These are phyloP conservation scores for Cryomyces minteri DNA, from an alignment of 495 filamentous ascomycete species.

Conservation along the genomic window DNA sequence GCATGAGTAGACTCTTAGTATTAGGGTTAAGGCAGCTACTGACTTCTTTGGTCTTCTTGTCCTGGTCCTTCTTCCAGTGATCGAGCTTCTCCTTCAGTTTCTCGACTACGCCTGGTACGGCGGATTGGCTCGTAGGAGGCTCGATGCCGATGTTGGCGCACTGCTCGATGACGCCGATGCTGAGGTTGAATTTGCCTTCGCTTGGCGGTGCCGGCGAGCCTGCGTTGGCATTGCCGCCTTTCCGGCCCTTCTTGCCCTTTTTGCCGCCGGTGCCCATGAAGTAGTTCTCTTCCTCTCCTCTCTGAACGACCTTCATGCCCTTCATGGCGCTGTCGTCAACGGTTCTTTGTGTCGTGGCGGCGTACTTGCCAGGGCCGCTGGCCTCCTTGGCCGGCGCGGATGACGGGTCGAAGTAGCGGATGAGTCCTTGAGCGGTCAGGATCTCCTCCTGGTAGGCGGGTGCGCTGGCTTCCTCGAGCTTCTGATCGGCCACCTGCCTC, in stretches of 20 bases:
- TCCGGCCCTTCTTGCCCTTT: constrained; percentile 83
- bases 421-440: constrained; percentile 61
- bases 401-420: constrained; percentile 79
- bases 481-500: constrained; percentile 65
- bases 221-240: constrained; percentile 32
- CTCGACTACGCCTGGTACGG: constrained; percentile 59
- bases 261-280: constrained; percentile 64
- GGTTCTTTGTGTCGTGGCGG: constrained; percentile 60
- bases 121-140: constrained; percentile 66
- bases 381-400: constrained; percentile 45
- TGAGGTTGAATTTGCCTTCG: constrained; percentile 62
- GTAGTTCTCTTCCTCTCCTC: constrained; percentile 69
- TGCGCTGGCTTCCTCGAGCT: constrained; percentile 77
- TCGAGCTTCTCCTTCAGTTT: constrained; percentile 82
- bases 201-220: constrained; percentile 21
- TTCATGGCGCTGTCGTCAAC: constrained; percentile 62
- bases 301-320: constrained; percentile 50
- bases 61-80: constrained; percentile 86
- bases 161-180: constrained; percentile 78
- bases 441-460: constrained; percentile 87
- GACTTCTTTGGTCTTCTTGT: constrained; percentile 81
- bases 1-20: background rate
- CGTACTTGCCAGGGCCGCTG: constrained; percentile 43
- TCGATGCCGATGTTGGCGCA: constrained; percentile 67
- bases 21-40: constrained; percentile 14